A percentile compares a stretch with the other conserved stretches of the same genome.
phyloP scores from a whole-genome alignment of 2,329 filamentous ascomycete species.

The Nakataea oryzae region DNA sequence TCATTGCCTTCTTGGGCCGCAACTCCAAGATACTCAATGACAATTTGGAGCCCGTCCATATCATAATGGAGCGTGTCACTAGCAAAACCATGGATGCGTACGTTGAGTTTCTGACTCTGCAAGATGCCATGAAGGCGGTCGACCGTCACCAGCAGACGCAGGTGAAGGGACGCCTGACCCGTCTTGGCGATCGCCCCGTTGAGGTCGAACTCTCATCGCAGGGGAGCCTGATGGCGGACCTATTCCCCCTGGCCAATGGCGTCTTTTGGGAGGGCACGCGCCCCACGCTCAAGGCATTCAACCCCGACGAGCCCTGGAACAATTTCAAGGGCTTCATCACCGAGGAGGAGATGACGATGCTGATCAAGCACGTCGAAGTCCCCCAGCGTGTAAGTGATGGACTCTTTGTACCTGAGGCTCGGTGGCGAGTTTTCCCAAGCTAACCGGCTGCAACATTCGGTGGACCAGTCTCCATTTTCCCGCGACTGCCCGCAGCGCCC shows the following conservation, averaged over 20 bases:
- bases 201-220: constrained; percentile 47
- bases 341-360: constrained; percentile 52
- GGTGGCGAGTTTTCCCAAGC: constrained; percentile 2
- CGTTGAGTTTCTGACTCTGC: constrained; percentile 42
- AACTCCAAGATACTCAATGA: constrained; percentile 46
- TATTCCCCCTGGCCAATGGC: constrained; percentile 49
- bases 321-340: constrained; percentile 51
- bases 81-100: constrained; percentile 53
- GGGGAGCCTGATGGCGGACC: constrained; percentile 44
- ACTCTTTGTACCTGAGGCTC: no score
- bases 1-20: constrained; percentile 48
- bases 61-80: constrained; percentile 54
- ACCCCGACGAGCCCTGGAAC: constrained; percentile 30
- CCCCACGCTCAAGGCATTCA: constrained; percentile 28
- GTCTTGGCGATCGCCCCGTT: constrained; percentile 47
- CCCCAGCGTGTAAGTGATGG: constrained; percentile 44
- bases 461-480: constrained; percentile 43
- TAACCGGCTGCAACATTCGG: constrained; percentile 4
- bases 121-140: constrained; percentile 43
- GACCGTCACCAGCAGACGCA: constrained; percentile 31
- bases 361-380: constrained; percentile 52
- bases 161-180: constrained; percentile 28
- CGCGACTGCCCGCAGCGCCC: constrained; percentile 52
- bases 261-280: constrained; percentile 40
- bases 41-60: constrained; percentile 45